Percentiles rank a stretch among this genome's conserved stretches.
Evolutionary conservation across 441 rosid genomes (phyloP).

Genomic region (Euphorbia celastroides): DNA sequence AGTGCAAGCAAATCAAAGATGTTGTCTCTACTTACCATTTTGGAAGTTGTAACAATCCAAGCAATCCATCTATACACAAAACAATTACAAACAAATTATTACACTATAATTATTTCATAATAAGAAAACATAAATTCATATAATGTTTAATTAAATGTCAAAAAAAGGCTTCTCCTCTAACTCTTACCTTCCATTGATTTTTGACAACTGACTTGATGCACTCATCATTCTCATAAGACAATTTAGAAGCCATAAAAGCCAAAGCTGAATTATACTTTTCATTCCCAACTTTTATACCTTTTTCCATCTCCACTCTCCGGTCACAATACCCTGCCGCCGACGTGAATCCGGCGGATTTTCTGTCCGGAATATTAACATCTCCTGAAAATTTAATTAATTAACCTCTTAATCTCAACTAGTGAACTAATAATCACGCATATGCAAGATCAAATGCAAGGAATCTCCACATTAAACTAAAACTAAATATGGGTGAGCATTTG

Average conservation of each 20-base stretch:
- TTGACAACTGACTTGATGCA: slow-evolving; percentile 31
- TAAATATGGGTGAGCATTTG: too few relatives aligned
- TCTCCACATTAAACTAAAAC: too few relatives aligned
- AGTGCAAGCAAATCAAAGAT: not conserved
- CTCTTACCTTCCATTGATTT: slow-evolving; percentile 42
- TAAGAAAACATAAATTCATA: not conserved
- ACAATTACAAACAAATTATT: not conserved
- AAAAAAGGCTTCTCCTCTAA: too few relatives aligned
- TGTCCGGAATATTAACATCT: slow-evolving; percentile 33
- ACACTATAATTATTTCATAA: not conserved
- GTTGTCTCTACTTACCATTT: slow-evolving; percentile 41
- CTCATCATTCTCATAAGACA: slow-evolving; percentile 54
- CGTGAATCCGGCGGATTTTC: slow-evolving; percentile 35
- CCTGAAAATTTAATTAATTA: slow-evolving; percentile 27
- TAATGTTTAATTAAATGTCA: too few relatives aligned
- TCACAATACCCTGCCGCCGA: slow-evolving; percentile 40
- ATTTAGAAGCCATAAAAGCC: slow-evolving; percentile 69
- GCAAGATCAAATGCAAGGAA: not conserved
- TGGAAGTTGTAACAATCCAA: slow-evolving; percentile 44
- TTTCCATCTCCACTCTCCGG: slow-evolving; percentile 41
- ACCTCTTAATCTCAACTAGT: slow-evolving; percentile 2
- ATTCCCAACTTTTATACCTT: slow-evolving; percentile 20
- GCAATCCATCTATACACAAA: slow-evolving; percentile 54
- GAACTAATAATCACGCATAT: not conserved
- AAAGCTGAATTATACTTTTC: slow-evolving; percentile 38